A percentile compares a stretch with the other conserved stretches of the same genome.
Conservation (phyloP, 2,329 filamentous ascomycete genomes). For the Dothideomycetidae sp. region DNA sequence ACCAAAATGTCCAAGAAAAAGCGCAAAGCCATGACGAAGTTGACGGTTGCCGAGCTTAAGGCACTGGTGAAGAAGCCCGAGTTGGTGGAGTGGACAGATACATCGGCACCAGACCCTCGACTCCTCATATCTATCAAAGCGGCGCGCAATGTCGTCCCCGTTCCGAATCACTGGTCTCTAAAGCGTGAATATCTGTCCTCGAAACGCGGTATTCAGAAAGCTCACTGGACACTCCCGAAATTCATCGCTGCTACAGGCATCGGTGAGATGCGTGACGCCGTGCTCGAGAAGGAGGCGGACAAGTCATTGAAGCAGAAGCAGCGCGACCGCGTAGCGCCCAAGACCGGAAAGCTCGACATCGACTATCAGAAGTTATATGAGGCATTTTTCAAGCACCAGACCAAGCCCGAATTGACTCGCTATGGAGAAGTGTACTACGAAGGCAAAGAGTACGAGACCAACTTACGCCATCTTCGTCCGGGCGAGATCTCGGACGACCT, state of each 20-base stretch:
- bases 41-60: constrained; percentile 91
- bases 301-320: constrained; percentile 90
- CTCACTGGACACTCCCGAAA: constrained; percentile 79
- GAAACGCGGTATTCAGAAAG: constrained; percentile 92
- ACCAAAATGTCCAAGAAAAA: constrained; percentile 86
- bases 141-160: constrained; percentile 87
- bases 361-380: constrained; percentile 98
- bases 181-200: constrained; percentile 96
- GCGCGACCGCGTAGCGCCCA: constrained; percentile 81
- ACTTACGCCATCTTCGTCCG: constrained; percentile 75
- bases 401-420: constrained; percentile 81
- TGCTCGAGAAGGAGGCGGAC: constrained; percentile 87
- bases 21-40: constrained; percentile 76
- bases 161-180: constrained; percentile 84
- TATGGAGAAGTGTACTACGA: constrained; percentile 99
- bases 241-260: constrained; percentile 98
- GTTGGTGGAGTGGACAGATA: constrained; percentile 94
- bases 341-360: constrained; percentile 94
- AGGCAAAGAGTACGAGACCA: constrained; percentile 95
- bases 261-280: constrained; percentile 92
- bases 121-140: constrained; percentile 90
- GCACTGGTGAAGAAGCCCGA: constrained; percentile 82
- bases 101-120: constrained; percentile 75
- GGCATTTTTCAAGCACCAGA: constrained; percentile 95
- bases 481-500: constrained; percentile 81